Evolutionary conservation across 495 filamentous ascomycete species (phyloP), one percentile per base, ranked within the genome.

Genomic region (Tuber melanosporum): DNA sequence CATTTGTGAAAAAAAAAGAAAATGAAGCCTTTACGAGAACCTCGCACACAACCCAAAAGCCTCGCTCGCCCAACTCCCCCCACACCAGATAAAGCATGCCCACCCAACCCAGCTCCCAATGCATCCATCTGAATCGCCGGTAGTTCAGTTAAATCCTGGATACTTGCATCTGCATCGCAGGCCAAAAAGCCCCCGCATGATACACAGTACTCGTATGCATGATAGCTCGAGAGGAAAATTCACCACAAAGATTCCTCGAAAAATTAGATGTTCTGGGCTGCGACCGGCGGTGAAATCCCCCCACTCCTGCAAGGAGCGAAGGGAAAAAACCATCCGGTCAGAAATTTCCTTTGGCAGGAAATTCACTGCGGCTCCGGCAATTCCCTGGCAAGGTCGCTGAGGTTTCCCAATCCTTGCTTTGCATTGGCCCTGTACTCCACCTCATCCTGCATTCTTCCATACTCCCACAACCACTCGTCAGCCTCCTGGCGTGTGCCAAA

Each of bases 91-190:
- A 66, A 66, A 66, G 26, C 57, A 36, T 66, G 57, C 57, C 57
- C 26, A 66, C 57, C 26, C 26, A 66, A 66, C 15, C 26, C 57
- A 66, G 26, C 14, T 36, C 15, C 57, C 57, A 66, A 26, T 15
- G 14, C 57, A 66, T 66, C 57, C 57, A 66, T 7, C 26, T 36
- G 57, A 66, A 66, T 66, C 57, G 57, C 57, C 57, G 57, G 57
- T 66, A 66, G 57, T 66, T 66, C 57, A 66, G 57, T 26, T 19
- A 17, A 66, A 66, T 36, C 57, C 57, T 32, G 32, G 57, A 66
- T 66, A 66, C 57, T 66, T 66, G 57, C 57, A 66, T 66, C 57
- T 66, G 57, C 57, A 66, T 66, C 57, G 57, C 26, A 66, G 57
- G 57, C 26, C 26, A 26, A 66, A 36, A 19, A 66, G 57, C 26